Evolutionary conservation across 2,329 filamentous ascomycete genomes (phyloP), one percentile per base, ranked within the genome.

Genomic region (Rutstroemia sp.): DNA sequence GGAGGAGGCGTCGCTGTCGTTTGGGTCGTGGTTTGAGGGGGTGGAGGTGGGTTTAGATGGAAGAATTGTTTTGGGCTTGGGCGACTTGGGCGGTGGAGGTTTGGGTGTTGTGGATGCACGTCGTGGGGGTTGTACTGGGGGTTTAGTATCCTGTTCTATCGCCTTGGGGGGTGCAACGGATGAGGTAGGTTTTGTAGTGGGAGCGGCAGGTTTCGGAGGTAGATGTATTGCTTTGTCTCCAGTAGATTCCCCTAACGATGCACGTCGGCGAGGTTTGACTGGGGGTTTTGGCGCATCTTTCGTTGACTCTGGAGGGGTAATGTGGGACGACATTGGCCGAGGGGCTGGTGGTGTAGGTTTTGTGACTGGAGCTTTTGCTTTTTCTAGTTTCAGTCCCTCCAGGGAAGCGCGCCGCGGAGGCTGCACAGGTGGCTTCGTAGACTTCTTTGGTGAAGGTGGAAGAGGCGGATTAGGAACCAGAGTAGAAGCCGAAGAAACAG

Each of bases 1-100:
- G 4, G 66, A 69, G 8, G 67, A 69, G 30, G 51, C 61, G 30
- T 54, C 51, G 17, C 48, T 27, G 17, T 61, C 62, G 42, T 64
- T 58, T 19, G 63, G 58, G 14, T 34, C 38, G 21, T 54, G 38
- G 30, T 17, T 17, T 47, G 39, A 51, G 27, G 27, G 40, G 12
- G 23, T 9, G 7, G 55, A 44, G 6, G 57, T 48, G 40, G 58
- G 46, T 48, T 57, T 55, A 25, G 38, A 45, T 34, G 39, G 38
- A 10, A 59, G 51, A 38, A 27, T 52, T 48, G 51, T 8, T 57
- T 23, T 40, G 38, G 54, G 38, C 53, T 45, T 42, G 7, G 39
- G 16, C 5, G 34, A 17, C n/a, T 12, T 54, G 10, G 38, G 38
- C 2, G 38, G 23, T 25, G 38, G 38, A 3, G 38, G 34, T 38